Percentiles rank a stretch among this genome's conserved stretches.
phyloP scores from a whole-genome alignment of 1,139 yeast species.

The Yamadazyma epiphylla region DNA sequence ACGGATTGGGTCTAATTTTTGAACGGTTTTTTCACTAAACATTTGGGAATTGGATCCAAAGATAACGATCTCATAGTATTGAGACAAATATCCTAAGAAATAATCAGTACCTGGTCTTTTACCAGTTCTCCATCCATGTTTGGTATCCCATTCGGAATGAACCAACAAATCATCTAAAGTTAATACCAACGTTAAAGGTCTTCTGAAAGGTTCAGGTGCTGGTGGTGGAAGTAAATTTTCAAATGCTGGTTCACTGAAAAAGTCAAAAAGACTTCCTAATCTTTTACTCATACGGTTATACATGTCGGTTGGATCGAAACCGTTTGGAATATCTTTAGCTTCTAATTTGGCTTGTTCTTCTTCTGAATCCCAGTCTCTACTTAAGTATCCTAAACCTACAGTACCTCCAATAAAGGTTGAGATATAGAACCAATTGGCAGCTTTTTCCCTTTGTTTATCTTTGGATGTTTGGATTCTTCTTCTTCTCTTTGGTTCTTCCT shows the following conservation, averaged over 20 bases:
- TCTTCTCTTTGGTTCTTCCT: constrained; percentile 34
- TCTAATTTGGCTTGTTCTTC: constrained; percentile 57
- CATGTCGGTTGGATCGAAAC: constrained; percentile 64
- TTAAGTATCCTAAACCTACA: constrained; percentile 69
- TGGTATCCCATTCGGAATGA: constrained; percentile 89
- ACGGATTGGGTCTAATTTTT: constrained; percentile 88
- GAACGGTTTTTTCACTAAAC: constrained; percentile 79
- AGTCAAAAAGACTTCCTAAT: constrained; percentile 69
- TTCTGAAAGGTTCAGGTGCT: constrained; percentile 86
- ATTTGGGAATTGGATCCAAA: constrained; percentile 84
- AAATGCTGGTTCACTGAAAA: constrained; percentile 91
- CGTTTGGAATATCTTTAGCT: constrained; percentile 57
- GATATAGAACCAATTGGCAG: constrained; percentile 67
- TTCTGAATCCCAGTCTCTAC: constrained; percentile 83
- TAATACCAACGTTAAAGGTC: constrained; percentile 86
- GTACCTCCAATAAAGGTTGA: constrained; percentile 56
- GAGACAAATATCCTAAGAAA: constrained; percentile 89
- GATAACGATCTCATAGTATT: constrained; percentile 91
- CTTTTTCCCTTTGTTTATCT: constrained; percentile 51
- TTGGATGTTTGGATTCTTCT: constrained; percentile 62
- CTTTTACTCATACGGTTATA: constrained; percentile 69
- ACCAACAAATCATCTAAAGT: constrained; percentile 86
- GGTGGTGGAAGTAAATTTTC: constrained; percentile 87
- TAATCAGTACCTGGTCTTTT: constrained; percentile 98
- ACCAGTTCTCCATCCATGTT: constrained; percentile 97